Evolutionary conservation across 148 eudicot species (phyloP).

Genomic region (Spergularia bocconei): DNA sequence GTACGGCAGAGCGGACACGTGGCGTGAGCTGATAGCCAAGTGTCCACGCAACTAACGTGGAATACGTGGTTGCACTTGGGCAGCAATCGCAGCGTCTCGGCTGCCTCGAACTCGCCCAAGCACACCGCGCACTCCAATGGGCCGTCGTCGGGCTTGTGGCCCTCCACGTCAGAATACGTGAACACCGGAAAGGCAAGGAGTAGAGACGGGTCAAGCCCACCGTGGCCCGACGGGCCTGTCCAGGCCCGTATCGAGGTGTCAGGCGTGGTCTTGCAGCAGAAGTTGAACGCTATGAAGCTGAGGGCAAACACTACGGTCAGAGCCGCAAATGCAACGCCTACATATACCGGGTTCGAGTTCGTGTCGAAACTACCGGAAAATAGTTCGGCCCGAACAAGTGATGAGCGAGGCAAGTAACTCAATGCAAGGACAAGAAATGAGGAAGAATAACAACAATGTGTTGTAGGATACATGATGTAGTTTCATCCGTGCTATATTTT

Average conservation of each 20-base stretch:
- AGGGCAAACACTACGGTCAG: neutral
- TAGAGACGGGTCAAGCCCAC: conserved; percentile 30
- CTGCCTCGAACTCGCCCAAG: conserved; percentile 26
- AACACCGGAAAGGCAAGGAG: conserved; percentile 28
- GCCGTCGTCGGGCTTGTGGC: neutral
- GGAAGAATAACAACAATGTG: neutral
- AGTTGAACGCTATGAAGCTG: neutral
- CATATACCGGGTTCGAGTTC: neutral
- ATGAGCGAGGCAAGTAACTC: neutral
- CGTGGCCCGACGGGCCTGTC: neutral
- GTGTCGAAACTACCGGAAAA: conserved; percentile 1
- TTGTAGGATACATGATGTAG: neutral
- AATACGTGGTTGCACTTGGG: conserved; percentile 45
- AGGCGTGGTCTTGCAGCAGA: neutral
- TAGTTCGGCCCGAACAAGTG: neutral
- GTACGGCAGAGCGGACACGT: conserved; percentile 24
- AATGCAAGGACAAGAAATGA: neutral
- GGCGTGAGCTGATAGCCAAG: conserved; percentile 30
- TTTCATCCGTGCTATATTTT: neutral
- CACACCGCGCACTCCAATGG: conserved; percentile 39
- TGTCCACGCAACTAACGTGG: conserved; percentile 12
- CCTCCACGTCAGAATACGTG: conserved; percentile 23
- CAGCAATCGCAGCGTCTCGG: conserved; percentile 32
- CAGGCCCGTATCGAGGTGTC: neutral
- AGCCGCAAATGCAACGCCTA: neutral